A percentile compares a stretch with the other conserved stretches of the same genome.
Evolutionary conservation across 1,284 basidiomycete species (phyloP).

Genomic region (Trichosporon faecale): DNA sequence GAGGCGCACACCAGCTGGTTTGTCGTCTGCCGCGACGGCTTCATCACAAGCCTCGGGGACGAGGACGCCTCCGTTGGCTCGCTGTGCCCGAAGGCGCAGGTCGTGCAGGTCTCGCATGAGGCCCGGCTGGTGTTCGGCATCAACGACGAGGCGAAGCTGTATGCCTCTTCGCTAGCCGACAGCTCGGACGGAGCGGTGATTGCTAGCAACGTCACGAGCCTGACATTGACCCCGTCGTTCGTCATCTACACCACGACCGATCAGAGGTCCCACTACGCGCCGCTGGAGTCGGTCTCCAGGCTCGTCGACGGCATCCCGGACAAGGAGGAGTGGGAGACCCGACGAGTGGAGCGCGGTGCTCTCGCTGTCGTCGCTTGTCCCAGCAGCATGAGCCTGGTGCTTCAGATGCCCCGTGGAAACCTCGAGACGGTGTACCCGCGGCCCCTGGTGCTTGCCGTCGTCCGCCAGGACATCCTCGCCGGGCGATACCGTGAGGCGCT

Average conservation of each 20-base stretch:
- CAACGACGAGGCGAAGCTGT: constrained; percentile 63
- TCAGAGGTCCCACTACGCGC: constrained; percentile 76
- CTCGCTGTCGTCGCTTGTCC: constrained; percentile 80
- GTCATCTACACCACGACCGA: constrained; percentile 81
- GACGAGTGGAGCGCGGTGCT: constrained; percentile 81
- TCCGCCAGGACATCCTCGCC: constrained; percentile 63
- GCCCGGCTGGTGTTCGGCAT: constrained; percentile 63
- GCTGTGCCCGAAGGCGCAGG: constrained; percentile 34
- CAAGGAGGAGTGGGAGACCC: constrained; percentile 61
- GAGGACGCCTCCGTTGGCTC: not conserved
- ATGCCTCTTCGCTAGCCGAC: constrained; percentile 52
- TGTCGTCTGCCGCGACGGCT: constrained; percentile 30
- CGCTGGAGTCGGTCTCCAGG: constrained; percentile 53
- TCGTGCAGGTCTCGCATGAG: constrained; percentile 30
- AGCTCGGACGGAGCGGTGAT: constrained; percentile 49
- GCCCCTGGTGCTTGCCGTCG: constrained; percentile 81
- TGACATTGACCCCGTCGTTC: constrained; percentile 73
- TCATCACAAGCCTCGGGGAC: constrained; percentile 23
- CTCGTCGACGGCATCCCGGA: constrained; percentile 36
- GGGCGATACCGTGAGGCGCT: constrained; percentile 76
- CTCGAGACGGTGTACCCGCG: constrained; percentile 92
- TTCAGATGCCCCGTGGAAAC: constrained; percentile 98
- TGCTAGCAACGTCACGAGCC: constrained; percentile 71
- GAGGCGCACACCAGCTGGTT: constrained; percentile 33
- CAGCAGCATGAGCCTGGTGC: constrained; percentile 78